These are phyloP conservation scores for Xylaria venustula DNA, from an alignment of 495 filamentous ascomycete species.

Conservation along the genomic window DNA sequence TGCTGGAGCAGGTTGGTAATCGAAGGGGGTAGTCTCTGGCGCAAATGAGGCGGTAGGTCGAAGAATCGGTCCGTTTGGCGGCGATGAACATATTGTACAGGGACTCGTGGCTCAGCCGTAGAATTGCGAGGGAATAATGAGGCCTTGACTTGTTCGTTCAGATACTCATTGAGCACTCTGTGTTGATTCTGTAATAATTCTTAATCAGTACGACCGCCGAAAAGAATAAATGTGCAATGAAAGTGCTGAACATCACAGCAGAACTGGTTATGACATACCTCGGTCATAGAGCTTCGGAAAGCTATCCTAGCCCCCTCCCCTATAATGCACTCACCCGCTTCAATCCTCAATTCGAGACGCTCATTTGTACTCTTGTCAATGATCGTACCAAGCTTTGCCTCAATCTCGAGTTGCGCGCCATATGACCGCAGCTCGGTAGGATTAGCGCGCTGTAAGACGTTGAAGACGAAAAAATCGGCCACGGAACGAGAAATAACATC, in stretches of 20 bases:
- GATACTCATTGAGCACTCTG: slow-evolving; percentile 69
- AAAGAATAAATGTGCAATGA: background rate
- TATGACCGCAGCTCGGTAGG: slow-evolving; percentile 51
- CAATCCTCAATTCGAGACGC: slow-evolving; percentile 63
- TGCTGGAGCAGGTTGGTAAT: slow-evolving; percentile 52
- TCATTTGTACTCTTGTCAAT: slow-evolving; percentile 67
- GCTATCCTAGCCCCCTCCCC: slow-evolving; percentile 46
- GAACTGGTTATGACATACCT: slow-evolving; percentile 53
- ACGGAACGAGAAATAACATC: slow-evolving; percentile 66
- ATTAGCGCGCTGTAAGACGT: slow-evolving; percentile 61
- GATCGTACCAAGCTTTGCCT: slow-evolving; percentile 83
- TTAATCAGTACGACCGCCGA: slow-evolving; percentile 4
- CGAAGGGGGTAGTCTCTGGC: slow-evolving; percentile 41
- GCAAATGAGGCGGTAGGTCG: slow-evolving; percentile 60
- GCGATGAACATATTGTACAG: slow-evolving; percentile 76
- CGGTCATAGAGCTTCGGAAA: slow-evolving; percentile 84
- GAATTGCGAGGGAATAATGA: slow-evolving; percentile 45
- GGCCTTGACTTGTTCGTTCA: slow-evolving; percentile 66
- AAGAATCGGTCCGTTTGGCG: slow-evolving; percentile 79
- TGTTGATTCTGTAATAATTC: slow-evolving; percentile 63
- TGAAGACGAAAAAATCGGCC: slow-evolving; percentile 70
- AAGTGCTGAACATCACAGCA: background rate
- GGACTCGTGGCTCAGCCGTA: slow-evolving; percentile 49
- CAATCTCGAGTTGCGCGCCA: slow-evolving; percentile 82
- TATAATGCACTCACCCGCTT: slow-evolving; percentile 63